These are phyloP conservation scores for Brettanomyces nanus DNA, from an alignment of 805 yeast genomes.

Conservation along the genomic window DNA sequence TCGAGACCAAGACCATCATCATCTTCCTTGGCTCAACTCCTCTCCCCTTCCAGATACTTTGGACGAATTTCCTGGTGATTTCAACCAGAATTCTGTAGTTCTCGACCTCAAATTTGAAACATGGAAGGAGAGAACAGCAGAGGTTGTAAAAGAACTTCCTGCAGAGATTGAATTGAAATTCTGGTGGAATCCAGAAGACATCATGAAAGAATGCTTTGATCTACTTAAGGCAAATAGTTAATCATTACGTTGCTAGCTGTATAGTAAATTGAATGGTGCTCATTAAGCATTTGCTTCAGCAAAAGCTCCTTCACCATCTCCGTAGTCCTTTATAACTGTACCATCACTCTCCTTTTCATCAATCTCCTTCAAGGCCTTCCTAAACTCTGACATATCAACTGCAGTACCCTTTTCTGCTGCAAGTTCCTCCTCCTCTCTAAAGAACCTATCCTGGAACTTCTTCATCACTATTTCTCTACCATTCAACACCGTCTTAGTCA, in stretches of 20 bases:
- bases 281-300: slow-evolving; percentile 21
- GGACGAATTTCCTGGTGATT: background rate
- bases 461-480: slow-evolving; percentile 66
- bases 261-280: background rate
- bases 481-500: slow-evolving; percentile 41
- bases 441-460: slow-evolving; percentile 49
- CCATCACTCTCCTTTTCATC: slow-evolving; percentile 38
- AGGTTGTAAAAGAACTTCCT: slow-evolving; percentile 34
- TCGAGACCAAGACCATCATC: background rate
- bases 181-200: slow-evolving; percentile 36
- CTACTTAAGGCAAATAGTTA: background rate
- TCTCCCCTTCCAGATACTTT: background rate
- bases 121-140: slow-evolving; percentile 49
- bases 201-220: slow-evolving; percentile 27
- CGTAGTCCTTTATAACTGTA: slow-evolving; percentile 57
- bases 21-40: slow-evolving; percentile 3
- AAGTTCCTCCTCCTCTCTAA: slow-evolving; percentile 45
- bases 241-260: too few relatives aligned
- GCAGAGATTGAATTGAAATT: slow-evolving; percentile 29
- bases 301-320: slow-evolving; percentile 49
- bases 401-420: slow-evolving; percentile 37
- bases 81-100: background rate
- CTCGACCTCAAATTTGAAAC: slow-evolving; percentile 41
- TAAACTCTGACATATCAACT: slow-evolving; percentile 52
- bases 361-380: slow-evolving; percentile 48